phyloP scores from a whole-genome alignment of 345 rosid genomes.

The Eucalyptus polybractea region DNA sequence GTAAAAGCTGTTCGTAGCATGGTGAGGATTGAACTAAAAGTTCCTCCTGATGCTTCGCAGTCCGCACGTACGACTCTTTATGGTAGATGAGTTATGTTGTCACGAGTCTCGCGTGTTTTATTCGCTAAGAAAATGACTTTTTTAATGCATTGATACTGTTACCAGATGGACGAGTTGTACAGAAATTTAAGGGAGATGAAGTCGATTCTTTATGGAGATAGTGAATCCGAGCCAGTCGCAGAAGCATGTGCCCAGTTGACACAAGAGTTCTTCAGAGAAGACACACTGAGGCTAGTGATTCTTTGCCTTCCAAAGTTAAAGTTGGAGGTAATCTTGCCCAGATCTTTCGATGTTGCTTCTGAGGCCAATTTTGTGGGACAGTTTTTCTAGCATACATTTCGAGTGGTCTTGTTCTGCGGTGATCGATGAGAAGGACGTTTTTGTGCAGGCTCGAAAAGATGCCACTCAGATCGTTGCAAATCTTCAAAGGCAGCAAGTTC shows the following conservation, averaged over 20 bases:
- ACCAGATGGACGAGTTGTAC: constrained; percentile 74
- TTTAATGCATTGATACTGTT: background rate
- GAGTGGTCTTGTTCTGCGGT: background rate
- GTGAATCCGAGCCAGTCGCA: constrained; percentile 90
- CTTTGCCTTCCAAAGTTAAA: constrained; percentile 72
- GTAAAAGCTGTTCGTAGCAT: background rate
- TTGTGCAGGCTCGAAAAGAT: constrained; percentile 84
- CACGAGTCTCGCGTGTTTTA: background rate
- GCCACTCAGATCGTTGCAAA: constrained; percentile 98
- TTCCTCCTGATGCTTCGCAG: background rate
- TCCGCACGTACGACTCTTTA: background rate
- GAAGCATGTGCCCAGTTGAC: constrained; percentile 91
- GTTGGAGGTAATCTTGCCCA: constrained; percentile 51
- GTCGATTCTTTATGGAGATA: constrained; percentile 81
- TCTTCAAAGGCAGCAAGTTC: constrained; percentile 92
- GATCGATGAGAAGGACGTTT: background rate
- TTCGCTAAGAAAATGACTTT: background rate
- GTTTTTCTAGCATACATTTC: background rate
- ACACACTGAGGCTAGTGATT: constrained; percentile 66
- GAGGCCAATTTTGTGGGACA: background rate
- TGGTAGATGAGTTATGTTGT: background rate
- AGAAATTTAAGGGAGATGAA: constrained; percentile 79
- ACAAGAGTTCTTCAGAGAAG: constrained; percentile 86
- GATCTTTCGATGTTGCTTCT: background rate
- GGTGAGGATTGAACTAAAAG: background rate